A percentile compares a stretch with the other conserved stretches of the same genome.
Evolutionary conservation across 495 filamentous ascomycete species (phyloP).

Genomic region (Penicillium goetzii): DNA sequence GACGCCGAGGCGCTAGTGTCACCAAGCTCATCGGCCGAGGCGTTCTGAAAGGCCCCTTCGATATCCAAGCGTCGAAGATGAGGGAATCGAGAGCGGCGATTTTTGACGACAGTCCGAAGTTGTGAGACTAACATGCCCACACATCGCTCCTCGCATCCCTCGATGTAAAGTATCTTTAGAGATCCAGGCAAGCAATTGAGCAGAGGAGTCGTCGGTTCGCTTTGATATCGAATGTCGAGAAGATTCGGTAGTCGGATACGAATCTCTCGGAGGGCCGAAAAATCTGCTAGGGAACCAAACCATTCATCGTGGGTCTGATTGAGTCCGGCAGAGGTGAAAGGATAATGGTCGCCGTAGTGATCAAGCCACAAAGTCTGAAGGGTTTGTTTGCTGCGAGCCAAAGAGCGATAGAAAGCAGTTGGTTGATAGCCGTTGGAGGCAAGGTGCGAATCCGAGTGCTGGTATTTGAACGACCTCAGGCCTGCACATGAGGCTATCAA

Average conservation of each 20-base stretch:
- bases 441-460: constrained; percentile 39
- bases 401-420: constrained; percentile 32
- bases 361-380: constrained; percentile 43
- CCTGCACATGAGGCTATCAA: constrained; percentile 32
- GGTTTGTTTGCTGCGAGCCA: constrained; percentile 32
- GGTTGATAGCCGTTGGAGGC: constrained; percentile 36
- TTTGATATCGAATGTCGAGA: constrained; percentile 36
- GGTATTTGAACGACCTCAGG: constrained; percentile 42
- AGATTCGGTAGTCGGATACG: constrained; percentile 43
- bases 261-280: constrained; percentile 37
- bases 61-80: constrained; percentile 30
- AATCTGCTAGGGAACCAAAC: constrained; percentile 39
- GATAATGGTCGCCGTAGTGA: constrained; percentile 35
- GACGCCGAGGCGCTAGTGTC: background rate
- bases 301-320: constrained; percentile 43
- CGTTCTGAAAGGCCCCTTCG: constrained; percentile 41
- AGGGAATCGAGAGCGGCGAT: constrained; percentile 24
- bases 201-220: constrained; percentile 30
- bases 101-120: constrained; percentile 31
- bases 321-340: constrained; percentile 37
- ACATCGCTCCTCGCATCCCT: constrained; percentile 38
- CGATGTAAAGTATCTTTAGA: constrained; percentile 36
- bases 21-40: constrained; percentile 13
- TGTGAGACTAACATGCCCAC: constrained; percentile 36
- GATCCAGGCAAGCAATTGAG: constrained; percentile 34